A percentile compares a stretch with the other conserved stretches of the same genome.
These are phyloP conservation scores for Dentipellis fragilis DNA, from an alignment of 768 basidiomycete species.

Conservation along the genomic window DNA sequence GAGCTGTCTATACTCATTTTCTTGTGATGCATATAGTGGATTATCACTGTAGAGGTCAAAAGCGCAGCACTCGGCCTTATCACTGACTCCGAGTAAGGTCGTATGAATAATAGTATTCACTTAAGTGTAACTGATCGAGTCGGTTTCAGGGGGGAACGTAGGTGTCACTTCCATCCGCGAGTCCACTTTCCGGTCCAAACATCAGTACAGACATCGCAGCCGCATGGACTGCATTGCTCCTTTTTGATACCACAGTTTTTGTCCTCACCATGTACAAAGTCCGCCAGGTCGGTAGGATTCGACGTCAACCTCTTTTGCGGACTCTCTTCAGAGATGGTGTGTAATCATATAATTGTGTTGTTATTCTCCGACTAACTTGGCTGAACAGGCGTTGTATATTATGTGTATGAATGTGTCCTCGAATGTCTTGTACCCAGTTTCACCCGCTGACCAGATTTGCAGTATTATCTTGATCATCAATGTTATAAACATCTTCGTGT, in stretches of 20 bases:
- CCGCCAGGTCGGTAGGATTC: background rate
- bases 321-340: background rate
- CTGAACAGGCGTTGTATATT: background rate
- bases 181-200: too few relatives aligned
- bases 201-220: background rate
- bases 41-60: background rate
- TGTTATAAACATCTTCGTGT: background rate
- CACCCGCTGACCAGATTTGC: background rate
- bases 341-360: background rate
- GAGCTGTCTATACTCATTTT: background rate
- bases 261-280: background rate
- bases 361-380: too few relatives aligned
- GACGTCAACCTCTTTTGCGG: background rate
- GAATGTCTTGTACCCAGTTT: background rate
- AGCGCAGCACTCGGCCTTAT: background rate
- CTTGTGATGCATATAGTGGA: background rate
- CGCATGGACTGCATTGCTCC: background rate
- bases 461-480: background rate
- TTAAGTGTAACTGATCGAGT: background rate
- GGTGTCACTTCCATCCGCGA: background rate
- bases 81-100: background rate
- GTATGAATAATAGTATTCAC: background rate
- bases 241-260: conserved; percentile 1
- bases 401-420: background rate
- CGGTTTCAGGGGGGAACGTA: background rate